Base-by-base conservation (phyloP, 768 basidiomycete species). In the Naganishia vishniacii region DNA sequence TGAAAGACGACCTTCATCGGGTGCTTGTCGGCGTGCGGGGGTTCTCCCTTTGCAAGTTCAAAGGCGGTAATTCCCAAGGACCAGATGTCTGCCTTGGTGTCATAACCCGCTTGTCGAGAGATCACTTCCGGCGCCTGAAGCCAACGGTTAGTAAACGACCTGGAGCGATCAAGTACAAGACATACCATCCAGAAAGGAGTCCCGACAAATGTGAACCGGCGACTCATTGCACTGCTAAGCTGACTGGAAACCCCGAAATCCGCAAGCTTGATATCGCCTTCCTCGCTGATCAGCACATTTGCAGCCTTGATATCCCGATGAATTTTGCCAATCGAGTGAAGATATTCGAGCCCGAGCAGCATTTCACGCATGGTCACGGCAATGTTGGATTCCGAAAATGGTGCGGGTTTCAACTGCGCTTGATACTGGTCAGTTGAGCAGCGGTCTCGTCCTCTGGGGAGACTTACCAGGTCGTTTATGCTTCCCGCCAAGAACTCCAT, bases 221-320 rank as follows among this genome's bases (percentile, higher is more conserved):
- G 81, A 0, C 92, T 94, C 62, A 77, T 77, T 77, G 83, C 91
- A 42, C 75, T 76, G 0, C 93, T 92, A 66, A 99, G 84, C 74
- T 97, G 93, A 1, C 95, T 95, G 7, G 95, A 94, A 25, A 99
- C 95, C 67, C 95, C 95, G 73, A 99, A 98, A 76, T 99, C 95
- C 23, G 94, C 94, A 9, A 99, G 85, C 77, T 99, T 98, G 76
- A 98, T 94, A 75, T 86, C 88, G 31, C 95, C 95, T 0, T 85
- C 84, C 3, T 89, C 88, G 4, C 90, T 91, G 28, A 98, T 83
- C 6, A 97, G 82, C 60, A 99, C 83, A 71, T 99, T 99, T 44
- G 94, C 94, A 1, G 94, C 95, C 75, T 99, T 99, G 82, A 99
- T 97, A 73, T 99, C 95, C 48, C 95, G 87, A 78, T 99, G 95